These are phyloP conservation scores for Venturiaceae sp. DNA, from an alignment of 2,329 filamentous ascomycete species.

Conservation along the genomic window DNA sequence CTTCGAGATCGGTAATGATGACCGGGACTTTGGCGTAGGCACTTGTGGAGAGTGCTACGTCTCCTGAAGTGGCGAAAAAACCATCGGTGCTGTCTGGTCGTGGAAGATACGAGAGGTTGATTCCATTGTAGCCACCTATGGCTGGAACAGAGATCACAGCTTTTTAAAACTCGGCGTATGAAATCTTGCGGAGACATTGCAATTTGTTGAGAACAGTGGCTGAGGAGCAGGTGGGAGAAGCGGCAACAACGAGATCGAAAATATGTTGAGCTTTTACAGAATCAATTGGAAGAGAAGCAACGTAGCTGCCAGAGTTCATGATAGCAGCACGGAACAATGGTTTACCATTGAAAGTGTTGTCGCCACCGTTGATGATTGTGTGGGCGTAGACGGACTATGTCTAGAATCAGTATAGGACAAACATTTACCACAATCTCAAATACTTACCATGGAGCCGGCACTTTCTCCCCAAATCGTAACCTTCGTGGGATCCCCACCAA, in stretches of 20 bases:
- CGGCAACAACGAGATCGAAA: not conserved
- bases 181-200: conserved; percentile 35
- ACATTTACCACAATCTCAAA: too few relatives aligned
- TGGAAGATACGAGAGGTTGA: conserved; percentile 65
- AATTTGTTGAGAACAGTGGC: conserved; percentile 22
- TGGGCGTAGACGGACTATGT: too few relatives aligned
- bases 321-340: conserved; percentile 67
- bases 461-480: conserved; percentile 28
- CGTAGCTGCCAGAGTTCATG: conserved; percentile 41
- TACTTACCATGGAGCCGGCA: too few relatives aligned
- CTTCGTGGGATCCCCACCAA: conserved; percentile 25
- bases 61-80: conserved; percentile 52
- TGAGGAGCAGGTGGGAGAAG: too few relatives aligned
- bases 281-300: conserved; percentile 16
- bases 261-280: not conserved
- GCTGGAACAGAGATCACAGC: conserved; percentile 63
- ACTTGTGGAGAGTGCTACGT: conserved; percentile 43
- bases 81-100: conserved; percentile 58
- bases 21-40: conserved; percentile 51
- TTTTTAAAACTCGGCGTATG: conserved; percentile 42
- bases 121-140: conserved; percentile 55
- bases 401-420: too few relatives aligned
- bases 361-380: conserved; percentile 29
- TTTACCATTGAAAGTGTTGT: conserved; percentile 36
- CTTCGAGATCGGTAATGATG: conserved; percentile 39